Percentiles rank a stretch among this genome's conserved stretches.
Evolutionary conservation across 2,329 filamentous ascomycete species (phyloP).

Genomic region (Fusarium sp.): DNA sequence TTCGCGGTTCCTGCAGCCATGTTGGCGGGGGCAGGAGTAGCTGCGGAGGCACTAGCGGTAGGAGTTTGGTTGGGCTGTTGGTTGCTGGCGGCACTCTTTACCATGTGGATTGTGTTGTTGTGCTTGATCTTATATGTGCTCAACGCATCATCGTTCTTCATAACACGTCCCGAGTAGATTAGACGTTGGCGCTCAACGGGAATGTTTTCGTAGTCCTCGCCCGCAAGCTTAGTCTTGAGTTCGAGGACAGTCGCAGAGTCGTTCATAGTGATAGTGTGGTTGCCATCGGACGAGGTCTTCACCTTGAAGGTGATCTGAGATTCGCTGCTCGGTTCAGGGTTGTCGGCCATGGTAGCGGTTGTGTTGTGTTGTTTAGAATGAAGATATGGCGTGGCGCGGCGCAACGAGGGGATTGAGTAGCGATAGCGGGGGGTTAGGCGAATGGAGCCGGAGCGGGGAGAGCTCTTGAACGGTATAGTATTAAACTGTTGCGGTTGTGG

Average conservation of each 20-base stretch:
- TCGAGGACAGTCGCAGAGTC: constrained; percentile 82
- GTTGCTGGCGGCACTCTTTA: constrained; percentile 96
- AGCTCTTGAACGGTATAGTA: constrained; percentile 1
- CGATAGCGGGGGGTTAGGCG: constrained; percentile 18
- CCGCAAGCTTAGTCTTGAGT: constrained; percentile 88
- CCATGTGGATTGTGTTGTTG: constrained; percentile 94
- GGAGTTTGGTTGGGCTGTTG: constrained; percentile 53
- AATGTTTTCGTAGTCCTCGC: constrained; percentile 85
- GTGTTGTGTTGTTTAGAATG: constrained; percentile 4
- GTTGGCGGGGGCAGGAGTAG: constrained; percentile 71
- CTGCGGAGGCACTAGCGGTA: constrained; percentile 55
- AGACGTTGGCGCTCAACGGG: constrained; percentile 90
- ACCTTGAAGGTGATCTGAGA: constrained; percentile 93
- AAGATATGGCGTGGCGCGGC: constrained; percentile 30
- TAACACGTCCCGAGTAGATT: constrained; percentile 96
- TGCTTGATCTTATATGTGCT: constrained; percentile 93
- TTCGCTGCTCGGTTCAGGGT: constrained; percentile 70
- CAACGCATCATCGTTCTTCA: constrained; percentile 93
- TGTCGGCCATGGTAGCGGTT: constrained; percentile 70
- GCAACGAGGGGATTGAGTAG: constrained; percentile 35
- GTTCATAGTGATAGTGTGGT: constrained; percentile 84
- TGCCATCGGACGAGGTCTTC: constrained; percentile 93
- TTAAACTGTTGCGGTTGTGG: neutral
- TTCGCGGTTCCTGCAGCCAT: constrained; percentile 87
- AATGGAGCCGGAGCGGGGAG: constrained; percentile 16